These are phyloP conservation scores for Cutaneotrichosporon sp. DNA, from an alignment of 1,284 basidiomycete genomes.

Conservation along the genomic window DNA sequence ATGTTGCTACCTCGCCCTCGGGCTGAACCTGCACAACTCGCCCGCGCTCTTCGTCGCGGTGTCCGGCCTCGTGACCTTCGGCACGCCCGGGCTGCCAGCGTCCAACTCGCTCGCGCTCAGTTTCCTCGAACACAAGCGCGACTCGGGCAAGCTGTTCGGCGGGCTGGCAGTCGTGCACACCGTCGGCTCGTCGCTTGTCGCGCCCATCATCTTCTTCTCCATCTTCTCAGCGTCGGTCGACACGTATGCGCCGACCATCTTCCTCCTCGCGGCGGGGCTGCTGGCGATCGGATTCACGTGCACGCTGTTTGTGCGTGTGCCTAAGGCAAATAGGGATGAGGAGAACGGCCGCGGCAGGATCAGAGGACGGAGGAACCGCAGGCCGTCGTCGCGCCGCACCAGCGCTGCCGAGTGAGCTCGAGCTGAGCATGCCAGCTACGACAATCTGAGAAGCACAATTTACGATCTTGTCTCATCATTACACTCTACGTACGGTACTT, in stretches of 20 bases:
- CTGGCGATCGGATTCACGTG: constrained; percentile 19
- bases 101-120: constrained; percentile 43
- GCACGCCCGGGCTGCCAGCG: constrained; percentile 34
- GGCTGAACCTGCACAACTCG: constrained; percentile 20
- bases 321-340: too few species aligned
- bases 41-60: constrained; percentile 31
- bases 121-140: constrained; percentile 35
- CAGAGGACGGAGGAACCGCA: too few species aligned
- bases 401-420: too few species aligned
- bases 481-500: too few species aligned
- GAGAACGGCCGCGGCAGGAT: too few species aligned
- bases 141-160: constrained; percentile 46
- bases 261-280: constrained; percentile 30
- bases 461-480: too few species aligned
- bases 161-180: constrained; percentile 42
- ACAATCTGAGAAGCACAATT: too few species aligned
- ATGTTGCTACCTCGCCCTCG: constrained; percentile 55
- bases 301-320: not conserved
- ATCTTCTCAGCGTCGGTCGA: constrained; percentile 40
- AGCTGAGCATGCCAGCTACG: too few species aligned
- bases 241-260: constrained; percentile 39
- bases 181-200: constrained; percentile 34
- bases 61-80: constrained; percentile 33
- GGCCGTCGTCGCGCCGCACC: too few species aligned
- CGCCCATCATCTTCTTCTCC: constrained; percentile 40